A percentile compares a stretch with the other conserved stretches of the same genome.
phyloP scores from a whole-genome alignment of 805 yeast genomes.

The Spathaspora passalidarum region DNA sequence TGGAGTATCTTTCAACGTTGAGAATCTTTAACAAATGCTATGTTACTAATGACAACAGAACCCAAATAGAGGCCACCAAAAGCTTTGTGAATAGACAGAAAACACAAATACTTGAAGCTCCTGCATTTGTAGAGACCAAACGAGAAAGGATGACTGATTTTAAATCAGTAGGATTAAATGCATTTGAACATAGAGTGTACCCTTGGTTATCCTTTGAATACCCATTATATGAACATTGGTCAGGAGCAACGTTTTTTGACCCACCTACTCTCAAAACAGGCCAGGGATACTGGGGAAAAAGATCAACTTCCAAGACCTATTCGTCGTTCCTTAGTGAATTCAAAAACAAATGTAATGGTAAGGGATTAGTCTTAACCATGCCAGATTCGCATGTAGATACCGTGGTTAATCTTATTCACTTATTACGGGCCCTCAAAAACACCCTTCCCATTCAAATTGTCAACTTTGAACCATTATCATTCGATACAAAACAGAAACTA shows the following conservation, averaged over 20 bases:
- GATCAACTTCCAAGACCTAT: neutral
- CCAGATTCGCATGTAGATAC: conserved; percentile 27
- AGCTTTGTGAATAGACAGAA: conserved; percentile 7
- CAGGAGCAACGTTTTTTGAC: conserved; percentile 23
- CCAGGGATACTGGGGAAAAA: neutral
- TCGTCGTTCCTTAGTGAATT: conserved; percentile 20
- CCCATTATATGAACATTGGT: conserved; percentile 43
- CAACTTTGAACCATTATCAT: conserved; percentile 26
- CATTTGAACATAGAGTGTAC: conserved; percentile 36
- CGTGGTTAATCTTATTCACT: conserved; percentile 26
- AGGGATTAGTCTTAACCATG: conserved; percentile 32
- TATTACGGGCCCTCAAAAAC: conserved; percentile 33
- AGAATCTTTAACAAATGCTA: conserved; percentile 44
- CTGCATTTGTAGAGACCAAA: conserved; percentile 1
- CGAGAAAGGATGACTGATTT: neutral
- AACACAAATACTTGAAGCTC: neutral
- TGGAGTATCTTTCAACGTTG: conserved; percentile 43
- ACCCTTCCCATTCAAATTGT: conserved; percentile 35
- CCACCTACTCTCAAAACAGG: conserved; percentile 15
- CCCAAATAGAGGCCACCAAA: neutral
- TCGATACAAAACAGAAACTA: conserved; percentile 20
- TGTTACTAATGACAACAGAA: conserved; percentile 18
- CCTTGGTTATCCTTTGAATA: conserved; percentile 38
- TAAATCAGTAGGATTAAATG: conserved; percentile 5
- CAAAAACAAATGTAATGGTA: conserved; percentile 25